phyloP scores from a whole-genome alignment of 2,329 filamentous ascomycete species.

The Pseudogymnoascus sp. region DNA sequence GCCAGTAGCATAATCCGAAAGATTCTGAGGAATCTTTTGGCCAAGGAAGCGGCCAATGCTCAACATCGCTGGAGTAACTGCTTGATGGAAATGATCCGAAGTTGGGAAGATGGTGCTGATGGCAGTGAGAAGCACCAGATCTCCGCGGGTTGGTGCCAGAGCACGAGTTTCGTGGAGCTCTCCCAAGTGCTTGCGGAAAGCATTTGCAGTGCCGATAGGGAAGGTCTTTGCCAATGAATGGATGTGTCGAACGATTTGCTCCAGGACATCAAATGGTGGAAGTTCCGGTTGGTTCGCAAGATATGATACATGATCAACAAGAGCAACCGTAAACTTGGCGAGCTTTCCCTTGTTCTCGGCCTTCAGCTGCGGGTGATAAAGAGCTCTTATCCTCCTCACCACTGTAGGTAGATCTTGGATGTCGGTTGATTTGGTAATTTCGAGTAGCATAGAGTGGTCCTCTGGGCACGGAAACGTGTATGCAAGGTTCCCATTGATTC shows the following conservation, averaged over 20 bases:
- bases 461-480: slow-evolving; percentile 83
- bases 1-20: slow-evolving; percentile 63
- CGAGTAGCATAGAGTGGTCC: slow-evolving; percentile 63
- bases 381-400: slow-evolving; percentile 78
- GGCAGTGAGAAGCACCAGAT: slow-evolving; percentile 75
- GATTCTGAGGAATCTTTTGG: slow-evolving; percentile 57
- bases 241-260: slow-evolving; percentile 77
- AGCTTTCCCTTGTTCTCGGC: slow-evolving; percentile 80
- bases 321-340: slow-evolving; percentile 52
- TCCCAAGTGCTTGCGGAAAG: slow-evolving; percentile 66
- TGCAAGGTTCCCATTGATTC: slow-evolving; percentile 50
- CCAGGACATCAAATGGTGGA: slow-evolving; percentile 59
- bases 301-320: slow-evolving; percentile 54
- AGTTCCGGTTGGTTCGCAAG: slow-evolving; percentile 35
- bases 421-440: slow-evolving; percentile 52
- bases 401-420: slow-evolving; percentile 63
- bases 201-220: slow-evolving; percentile 65
- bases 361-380: slow-evolving; percentile 85
- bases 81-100: slow-evolving; percentile 93
- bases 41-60: slow-evolving; percentile 77
- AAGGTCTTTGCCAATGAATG: slow-evolving; percentile 88
- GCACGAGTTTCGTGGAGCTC: slow-evolving; percentile 42
- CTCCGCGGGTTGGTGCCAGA: slow-evolving; percentile 51
- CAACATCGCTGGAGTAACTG: slow-evolving; percentile 82
- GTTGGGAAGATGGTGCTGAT: slow-evolving; percentile 83